These are phyloP conservation scores for Podila epigama DNA, from an alignment of 192 early-diverging fungal species.

Conservation along the genomic window DNA sequence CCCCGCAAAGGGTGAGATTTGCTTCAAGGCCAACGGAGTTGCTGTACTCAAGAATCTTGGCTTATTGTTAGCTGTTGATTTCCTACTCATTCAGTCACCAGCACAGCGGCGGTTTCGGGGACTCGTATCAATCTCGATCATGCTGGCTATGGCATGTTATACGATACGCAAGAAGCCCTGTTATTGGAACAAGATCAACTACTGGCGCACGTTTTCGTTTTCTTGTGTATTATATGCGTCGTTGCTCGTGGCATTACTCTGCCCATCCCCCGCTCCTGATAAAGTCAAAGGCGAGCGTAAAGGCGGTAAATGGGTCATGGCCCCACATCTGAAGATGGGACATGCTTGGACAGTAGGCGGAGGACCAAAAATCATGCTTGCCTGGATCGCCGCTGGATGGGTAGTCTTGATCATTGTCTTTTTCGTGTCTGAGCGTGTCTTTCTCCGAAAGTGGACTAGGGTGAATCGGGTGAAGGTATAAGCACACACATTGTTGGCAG, in stretches of 20 bases:
- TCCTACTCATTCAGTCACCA: slow-evolving; percentile 66
- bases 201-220: slow-evolving; percentile 69
- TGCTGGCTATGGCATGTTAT: slow-evolving; percentile 75
- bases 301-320: slow-evolving; percentile 41
- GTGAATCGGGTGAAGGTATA: neutral
- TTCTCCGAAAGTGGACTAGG: slow-evolving; percentile 29
- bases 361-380: slow-evolving; percentile 50
- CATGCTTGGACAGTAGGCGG: slow-evolving; percentile 26
- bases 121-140: slow-evolving; percentile 71
- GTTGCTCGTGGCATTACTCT: slow-evolving; percentile 69
- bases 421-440: slow-evolving; percentile 30
- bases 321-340: slow-evolving; percentile 25
- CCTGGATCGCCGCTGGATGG: slow-evolving; percentile 65
- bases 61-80: slow-evolving; percentile 72
- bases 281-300: slow-evolving; percentile 48
- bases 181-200: slow-evolving; percentile 80
- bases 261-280: slow-evolving; percentile 53
- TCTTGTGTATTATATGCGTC: slow-evolving; percentile 76
- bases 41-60: slow-evolving; percentile 79
- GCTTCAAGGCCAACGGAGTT: slow-evolving; percentile 74
- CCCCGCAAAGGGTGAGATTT: slow-evolving; percentile 73
- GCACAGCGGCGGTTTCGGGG: slow-evolving; percentile 67
- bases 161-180: slow-evolving; percentile 76
- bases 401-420: slow-evolving; percentile 66
- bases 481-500: too few relatives aligned